Percentiles rank a stretch among this genome's conserved stretches.
These are phyloP conservation scores for Zarea fungicola DNA, from an alignment of 2,329 filamentous ascomycete genomes.

Conservation along the genomic window DNA sequence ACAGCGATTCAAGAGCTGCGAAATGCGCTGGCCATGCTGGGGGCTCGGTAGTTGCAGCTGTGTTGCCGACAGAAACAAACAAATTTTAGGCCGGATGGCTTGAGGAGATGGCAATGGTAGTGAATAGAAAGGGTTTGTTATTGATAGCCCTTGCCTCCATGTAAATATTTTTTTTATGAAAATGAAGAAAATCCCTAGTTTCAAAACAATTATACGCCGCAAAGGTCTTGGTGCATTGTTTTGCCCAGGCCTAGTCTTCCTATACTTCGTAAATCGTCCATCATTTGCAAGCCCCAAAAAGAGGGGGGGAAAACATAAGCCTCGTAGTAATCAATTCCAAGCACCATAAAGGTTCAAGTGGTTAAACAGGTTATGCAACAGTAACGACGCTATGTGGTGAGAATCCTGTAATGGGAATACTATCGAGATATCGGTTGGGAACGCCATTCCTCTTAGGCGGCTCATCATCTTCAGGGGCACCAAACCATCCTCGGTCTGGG, in stretches of 20 bases:
- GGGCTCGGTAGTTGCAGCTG: slow-evolving; percentile 50
- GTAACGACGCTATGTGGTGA: slow-evolving; percentile 9
- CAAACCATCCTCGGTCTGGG: slow-evolving; percentile 60
- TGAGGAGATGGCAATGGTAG: background rate
- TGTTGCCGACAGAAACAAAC: background rate
- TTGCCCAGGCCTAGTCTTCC: background rate
- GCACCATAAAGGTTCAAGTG: background rate
- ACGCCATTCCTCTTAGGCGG: slow-evolving; percentile 7
- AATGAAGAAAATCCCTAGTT: background rate
- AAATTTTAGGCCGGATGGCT: no score
- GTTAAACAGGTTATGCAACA: slow-evolving; percentile 1
- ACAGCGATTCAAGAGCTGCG: slow-evolving; percentile 84
- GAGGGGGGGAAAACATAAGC: no score
- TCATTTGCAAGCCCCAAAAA: background rate
- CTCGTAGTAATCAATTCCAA: background rate
- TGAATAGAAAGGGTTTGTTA: background rate
- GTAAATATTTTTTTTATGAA: background rate
- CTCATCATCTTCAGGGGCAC: slow-evolving; percentile 32
- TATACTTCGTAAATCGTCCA: background rate
- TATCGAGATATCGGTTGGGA: slow-evolving; percentile 5
- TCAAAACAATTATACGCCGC: background rate
- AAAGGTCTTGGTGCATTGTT: background rate
- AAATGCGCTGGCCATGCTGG: slow-evolving; percentile 66
- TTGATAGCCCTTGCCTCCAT: background rate
- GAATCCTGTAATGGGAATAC: slow-evolving; percentile 3